Base-by-base conservation (phyloP, 2,329 filamentous ascomycete genomes). In the Simplicillium sp. region DNA sequence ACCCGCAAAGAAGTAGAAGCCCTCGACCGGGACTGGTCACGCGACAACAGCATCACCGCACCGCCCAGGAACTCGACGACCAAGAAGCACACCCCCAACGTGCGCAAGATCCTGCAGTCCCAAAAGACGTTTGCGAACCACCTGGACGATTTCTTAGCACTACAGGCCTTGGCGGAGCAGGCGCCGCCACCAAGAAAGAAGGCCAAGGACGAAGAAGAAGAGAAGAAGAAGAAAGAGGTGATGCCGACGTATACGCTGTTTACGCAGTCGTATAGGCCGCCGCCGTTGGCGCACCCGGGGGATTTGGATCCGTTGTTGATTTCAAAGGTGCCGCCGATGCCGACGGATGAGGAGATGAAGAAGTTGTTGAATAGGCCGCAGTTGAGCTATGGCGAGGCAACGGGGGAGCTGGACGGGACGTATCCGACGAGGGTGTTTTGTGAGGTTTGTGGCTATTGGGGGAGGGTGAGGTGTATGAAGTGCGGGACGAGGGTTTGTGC, bases 111-210 rank as follows among this genome's bases (percentile, higher is more conserved):
- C 46, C 67, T 92, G 42, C 78, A 82, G 49, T 87, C 82, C 18
- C 83, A 87, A 55, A 87, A 90, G 65, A 87, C 84, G 3, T 90
- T 90, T 59, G 77, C 79, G 46, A 88, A 92, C 62, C 82, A 90
- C 58, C 71, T 90, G 36, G 83, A 86, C 50, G 86, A 92, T 58
- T 87, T 83, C 58, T 73, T 84, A 50, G 85, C 85, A 8, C 65
- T 78, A 50, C 67, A 70, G 44, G 63, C 66, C n/a, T 62, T 65
- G 25, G 57, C 60, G 37, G 65, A 41, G 59, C 54, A 43, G 59
- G 60, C 42, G 53, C 54, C 12, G 42, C 54, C 44, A 38, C 51
- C 50, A 31, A 43, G 45, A 45, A 56, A 43, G 44, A 60, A 59
- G 3, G n/a, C 6, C 11, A 29, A 38, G 5, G 37, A 11, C 8